Conservation (phyloP, 352 stramenopile species). For the Pseudoperonospora humuli region DNA sequence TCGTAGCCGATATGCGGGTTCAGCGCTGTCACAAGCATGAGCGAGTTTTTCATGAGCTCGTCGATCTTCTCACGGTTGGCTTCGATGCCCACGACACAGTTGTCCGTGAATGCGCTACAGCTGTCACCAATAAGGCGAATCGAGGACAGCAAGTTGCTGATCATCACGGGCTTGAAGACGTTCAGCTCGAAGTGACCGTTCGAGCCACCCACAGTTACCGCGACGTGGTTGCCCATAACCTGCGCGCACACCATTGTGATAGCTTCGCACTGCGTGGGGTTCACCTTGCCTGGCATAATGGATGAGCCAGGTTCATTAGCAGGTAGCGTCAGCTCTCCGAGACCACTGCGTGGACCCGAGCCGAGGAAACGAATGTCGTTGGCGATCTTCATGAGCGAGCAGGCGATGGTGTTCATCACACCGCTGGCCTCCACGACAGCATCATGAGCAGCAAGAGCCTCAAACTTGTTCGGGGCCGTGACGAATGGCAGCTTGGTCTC, state of each 20-base stretch:
- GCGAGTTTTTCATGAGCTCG: conserved; percentile 89
- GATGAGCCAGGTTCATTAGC: conserved; percentile 65
- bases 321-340: conserved; percentile 56
- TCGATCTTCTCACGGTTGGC: conserved; percentile 89
- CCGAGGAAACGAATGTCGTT: conserved; percentile 74
- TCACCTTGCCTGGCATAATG: conserved; percentile 75
- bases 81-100: conserved; percentile 89
- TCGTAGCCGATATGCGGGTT: conserved; percentile 98
- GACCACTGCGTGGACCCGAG: conserved; percentile 44
- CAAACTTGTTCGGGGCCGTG: conserved; percentile 97
- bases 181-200: conserved; percentile 98
- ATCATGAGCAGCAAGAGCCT: conserved; percentile 61
- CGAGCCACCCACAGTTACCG: conserved; percentile 88
- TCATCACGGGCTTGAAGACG: conserved; percentile 97
- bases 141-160: conserved; percentile 75
- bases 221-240: conserved; percentile 94
- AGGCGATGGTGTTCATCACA: conserved; percentile 64
- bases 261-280: conserved; percentile 91
- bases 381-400: conserved; percentile 72
- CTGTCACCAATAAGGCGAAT: conserved; percentile 87
- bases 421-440: conserved; percentile 59
- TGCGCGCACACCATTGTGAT: conserved; percentile 95
- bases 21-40: conserved; percentile 96
- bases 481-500: conserved; percentile 91
- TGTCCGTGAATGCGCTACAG: conserved; percentile 83